These are phyloP conservation scores for Fusarium hostae DNA, from an alignment of 2,329 filamentous ascomycete species.

Conservation along the genomic window DNA sequence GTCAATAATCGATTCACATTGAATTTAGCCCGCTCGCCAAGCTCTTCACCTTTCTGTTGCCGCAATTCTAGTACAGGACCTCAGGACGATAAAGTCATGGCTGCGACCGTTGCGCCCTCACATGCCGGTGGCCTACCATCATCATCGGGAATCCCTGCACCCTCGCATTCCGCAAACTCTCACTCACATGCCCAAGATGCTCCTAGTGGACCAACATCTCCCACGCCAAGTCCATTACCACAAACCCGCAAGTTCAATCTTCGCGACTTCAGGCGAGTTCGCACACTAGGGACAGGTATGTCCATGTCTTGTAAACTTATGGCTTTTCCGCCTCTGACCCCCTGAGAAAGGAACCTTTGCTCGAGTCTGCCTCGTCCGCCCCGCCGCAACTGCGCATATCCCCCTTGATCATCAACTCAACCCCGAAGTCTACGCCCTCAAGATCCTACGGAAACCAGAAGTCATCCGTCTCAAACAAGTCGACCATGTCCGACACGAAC, in stretches of 20 bases:
- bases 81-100: conserved; percentile 38
- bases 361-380: conserved; percentile 80
- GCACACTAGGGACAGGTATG: conserved; percentile 80
- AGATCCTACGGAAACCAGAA: conserved; percentile 78
- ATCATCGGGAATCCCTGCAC: conserved; percentile 37
- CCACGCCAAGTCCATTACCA: conserved; percentile 39
- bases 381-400: conserved; percentile 63
- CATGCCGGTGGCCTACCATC: conserved; percentile 44
- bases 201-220: conserved; percentile 13
- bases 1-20: conserved; percentile 20
- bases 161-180: conserved; percentile 35
- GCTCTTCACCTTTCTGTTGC: neutral
- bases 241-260: conserved; percentile 48
- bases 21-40: neutral
- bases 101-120: conserved; percentile 49
- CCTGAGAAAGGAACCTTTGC: conserved; percentile 75
- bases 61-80: neutral
- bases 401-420: conserved; percentile 50
- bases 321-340: conserved; percentile 3
- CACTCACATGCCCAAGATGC: conserved; percentile 33
- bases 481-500: conserved; percentile 87
- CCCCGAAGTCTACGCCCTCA: conserved; percentile 77
- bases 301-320: conserved; percentile 5
- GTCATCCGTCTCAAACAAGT: conserved; percentile 87
- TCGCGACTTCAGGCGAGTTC: conserved; percentile 75